A percentile compares a stretch with the other conserved stretches of the same genome.
Conservation (phyloP, 1,284 basidiomycete genomes). For the Termitomyces sp. region DNA sequence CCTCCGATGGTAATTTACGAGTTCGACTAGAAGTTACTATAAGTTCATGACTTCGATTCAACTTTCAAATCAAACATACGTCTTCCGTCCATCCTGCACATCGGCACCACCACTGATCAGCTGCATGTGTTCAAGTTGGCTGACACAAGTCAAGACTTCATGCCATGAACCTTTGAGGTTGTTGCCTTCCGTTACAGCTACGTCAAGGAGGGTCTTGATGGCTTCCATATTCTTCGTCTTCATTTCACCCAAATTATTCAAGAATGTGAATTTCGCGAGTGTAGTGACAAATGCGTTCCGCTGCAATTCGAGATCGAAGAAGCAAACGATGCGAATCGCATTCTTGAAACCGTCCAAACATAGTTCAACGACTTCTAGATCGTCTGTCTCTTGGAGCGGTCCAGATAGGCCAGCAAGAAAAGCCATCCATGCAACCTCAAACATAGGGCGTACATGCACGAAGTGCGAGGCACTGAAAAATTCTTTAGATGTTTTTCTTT, state of each 20-base stretch:
- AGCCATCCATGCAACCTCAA: constrained; percentile 97
- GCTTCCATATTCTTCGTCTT: constrained; percentile 98
- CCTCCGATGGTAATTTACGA: constrained; percentile 80
- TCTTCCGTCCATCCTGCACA: constrained; percentile 77
- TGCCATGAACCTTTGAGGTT: constrained; percentile 94
- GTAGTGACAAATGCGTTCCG: constrained; percentile 98
- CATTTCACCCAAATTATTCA: constrained; percentile 97
- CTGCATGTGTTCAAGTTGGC: constrained; percentile 96
- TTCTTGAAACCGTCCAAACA: constrained; percentile 93
- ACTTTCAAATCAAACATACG: constrained; percentile 42
- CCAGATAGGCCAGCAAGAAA: constrained; percentile 91
- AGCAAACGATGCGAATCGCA: constrained; percentile 89
- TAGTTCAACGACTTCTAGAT: constrained; percentile 86
- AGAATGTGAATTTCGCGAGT: constrained; percentile 92
- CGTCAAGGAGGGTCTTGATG: constrained; percentile 89
- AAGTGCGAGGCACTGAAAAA: constrained; percentile 95
- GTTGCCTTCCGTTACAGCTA: constrained; percentile 92
- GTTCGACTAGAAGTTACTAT: constrained; percentile 39
- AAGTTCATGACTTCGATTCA: constrained; percentile 8
- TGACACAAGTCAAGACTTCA: constrained; percentile 92
- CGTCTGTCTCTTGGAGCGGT: constrained; percentile 89
- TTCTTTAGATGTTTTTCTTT: constrained; percentile 74
- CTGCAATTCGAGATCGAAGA: constrained; percentile 93
- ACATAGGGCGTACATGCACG: constrained; percentile 95
- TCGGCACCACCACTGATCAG: constrained; percentile 87